Evolutionary conservation across 2,329 filamentous ascomycete genomes (phyloP).

Genomic region (Fusarium cyanostomum): DNA sequence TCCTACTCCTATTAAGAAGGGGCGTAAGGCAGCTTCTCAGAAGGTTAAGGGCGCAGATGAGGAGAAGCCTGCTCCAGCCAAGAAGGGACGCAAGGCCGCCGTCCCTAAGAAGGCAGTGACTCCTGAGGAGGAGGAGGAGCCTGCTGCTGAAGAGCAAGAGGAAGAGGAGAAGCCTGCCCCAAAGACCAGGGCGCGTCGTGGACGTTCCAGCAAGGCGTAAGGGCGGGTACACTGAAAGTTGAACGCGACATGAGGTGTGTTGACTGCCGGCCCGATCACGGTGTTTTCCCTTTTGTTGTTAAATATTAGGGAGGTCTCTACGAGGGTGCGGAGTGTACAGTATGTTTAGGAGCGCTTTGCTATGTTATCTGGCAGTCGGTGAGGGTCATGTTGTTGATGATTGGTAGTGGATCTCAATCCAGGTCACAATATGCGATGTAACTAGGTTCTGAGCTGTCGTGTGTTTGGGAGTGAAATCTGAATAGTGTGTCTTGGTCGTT

Average conservation of each 20-base stretch:
- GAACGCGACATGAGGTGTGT: background rate
- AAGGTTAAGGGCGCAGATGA: conserved; percentile 35
- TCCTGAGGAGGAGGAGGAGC: conserved; percentile 28
- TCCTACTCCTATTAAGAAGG: conserved; percentile 42
- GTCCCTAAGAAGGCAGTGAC: conserved; percentile 23
- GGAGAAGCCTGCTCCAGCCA: conserved; percentile 26
- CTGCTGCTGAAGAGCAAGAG: conserved; percentile 18
- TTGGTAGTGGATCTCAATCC: background rate
- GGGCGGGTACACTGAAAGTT: background rate
- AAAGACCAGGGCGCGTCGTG: conserved; percentile 43
- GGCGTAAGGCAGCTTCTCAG: conserved; percentile 15
- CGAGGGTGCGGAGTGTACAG: conserved; percentile 1
- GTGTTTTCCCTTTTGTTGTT: background rate
- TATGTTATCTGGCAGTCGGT: conserved; percentile 1
- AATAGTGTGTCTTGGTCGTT: conserved; percentile 2
- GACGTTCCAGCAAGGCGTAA: conserved; percentile 42
- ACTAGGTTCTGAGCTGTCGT: background rate
- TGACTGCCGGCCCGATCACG: background rate
- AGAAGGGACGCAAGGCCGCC: conserved; percentile 29
- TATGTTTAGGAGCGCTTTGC: conserved; percentile 12
- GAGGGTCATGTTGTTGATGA: background rate
- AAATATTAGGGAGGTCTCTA: background rate
- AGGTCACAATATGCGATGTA: background rate
- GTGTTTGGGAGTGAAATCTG: background rate
- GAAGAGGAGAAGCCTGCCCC: conserved; percentile 45